These are phyloP conservation scores for Curvularia hawaiiensis DNA, from an alignment of 2,329 filamentous ascomycete genomes.

Conservation along the genomic window DNA sequence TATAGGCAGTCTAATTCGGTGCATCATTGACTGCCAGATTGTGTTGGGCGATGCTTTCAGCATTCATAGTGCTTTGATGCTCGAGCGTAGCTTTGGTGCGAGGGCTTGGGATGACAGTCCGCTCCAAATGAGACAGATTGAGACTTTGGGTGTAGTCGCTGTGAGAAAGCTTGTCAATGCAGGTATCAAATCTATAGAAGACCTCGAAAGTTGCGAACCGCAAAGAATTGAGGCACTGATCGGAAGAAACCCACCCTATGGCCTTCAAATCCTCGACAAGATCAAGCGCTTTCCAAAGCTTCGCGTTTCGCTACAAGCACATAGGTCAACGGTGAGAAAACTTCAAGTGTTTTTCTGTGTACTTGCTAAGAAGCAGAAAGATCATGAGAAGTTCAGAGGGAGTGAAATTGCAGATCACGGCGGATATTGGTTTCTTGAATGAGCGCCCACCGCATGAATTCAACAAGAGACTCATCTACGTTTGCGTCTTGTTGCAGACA, in stretches of 20 bases:
- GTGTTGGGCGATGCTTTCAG: conserved; percentile 67
- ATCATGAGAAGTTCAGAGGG: conserved; percentile 41
- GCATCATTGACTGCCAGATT: conserved; percentile 76
- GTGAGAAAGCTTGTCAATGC: conserved; percentile 74
- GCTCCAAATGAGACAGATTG: conserved; percentile 81
- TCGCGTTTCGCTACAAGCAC: conserved; percentile 59
- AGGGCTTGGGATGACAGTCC: conserved; percentile 82
- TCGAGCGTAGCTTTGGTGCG: conserved; percentile 77
- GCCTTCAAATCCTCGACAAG: conserved; percentile 68
- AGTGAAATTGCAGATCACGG: conserved; percentile 66
- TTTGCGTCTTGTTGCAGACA: conserved; percentile 76
- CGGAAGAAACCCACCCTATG: conserved; percentile 82
- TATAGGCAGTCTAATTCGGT: conserved; percentile 71
- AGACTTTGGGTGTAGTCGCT: conserved; percentile 75
- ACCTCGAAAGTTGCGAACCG: conserved; percentile 69
- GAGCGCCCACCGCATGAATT: conserved; percentile 65
- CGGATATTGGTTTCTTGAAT: conserved; percentile 74
- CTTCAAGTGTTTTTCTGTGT: background rate
- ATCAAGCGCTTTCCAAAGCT: conserved; percentile 75
- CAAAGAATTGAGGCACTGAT: conserved; percentile 77
- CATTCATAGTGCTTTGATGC: conserved; percentile 72
- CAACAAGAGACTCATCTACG: conserved; percentile 66
- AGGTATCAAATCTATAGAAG: conserved; percentile 73
- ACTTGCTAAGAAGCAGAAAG: conserved; percentile 13
- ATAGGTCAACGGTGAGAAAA: conserved; percentile 50